Base-by-base conservation (phyloP, 2,329 filamentous ascomycete genomes). In the Fusarium concolor region DNA sequence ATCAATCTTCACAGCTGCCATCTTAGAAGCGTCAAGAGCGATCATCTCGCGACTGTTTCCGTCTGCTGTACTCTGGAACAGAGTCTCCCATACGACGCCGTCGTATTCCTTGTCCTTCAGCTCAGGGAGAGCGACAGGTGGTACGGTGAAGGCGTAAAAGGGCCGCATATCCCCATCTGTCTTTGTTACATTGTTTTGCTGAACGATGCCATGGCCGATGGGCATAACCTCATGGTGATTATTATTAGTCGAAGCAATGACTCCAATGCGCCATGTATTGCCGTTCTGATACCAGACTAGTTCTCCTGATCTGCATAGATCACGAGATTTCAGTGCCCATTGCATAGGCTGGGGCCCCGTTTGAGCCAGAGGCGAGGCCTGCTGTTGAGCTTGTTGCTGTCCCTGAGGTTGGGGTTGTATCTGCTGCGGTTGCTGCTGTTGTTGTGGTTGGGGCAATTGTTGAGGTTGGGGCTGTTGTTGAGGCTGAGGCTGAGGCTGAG, bases 131-230 rank as follows among this genome's bases (percentile, higher is more conserved):
- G 74, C 73, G 10, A 85, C 79, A 3, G 76, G 75, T 0, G 84
- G 84, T 2, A 86, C 83, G 12, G 81, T 85, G 58, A 85, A 86
- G 12, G 84, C 83, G 38, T 85, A 78, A 65, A 85, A 86, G 2
- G 84, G 84, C 4, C 84, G 80, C 68, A 85, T 78, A 18, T 84
- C 81, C 6, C 67, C 71, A 44, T 81, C 78, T 1, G 71, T 46
- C 60, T 83, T 84, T 33, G 72, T 66, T 7, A 83, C 77, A 20
- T 77, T 75, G 28, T 76, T 75, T 44, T 83, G 78, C 18, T 72
- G 77, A 8, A 81, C 77, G 9, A 78, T 59, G 29, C 73, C 75
- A 57, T 83, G 79, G 10, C 78, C 79, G 33, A 82, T 77, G 18
- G 81, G 82, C n/a, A 82, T 76, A 31, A 84, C 71, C 54, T 79